Evolutionary conservation across 2,329 filamentous ascomycete species (phyloP).

Genomic region (Aspergillus ustus): DNA sequence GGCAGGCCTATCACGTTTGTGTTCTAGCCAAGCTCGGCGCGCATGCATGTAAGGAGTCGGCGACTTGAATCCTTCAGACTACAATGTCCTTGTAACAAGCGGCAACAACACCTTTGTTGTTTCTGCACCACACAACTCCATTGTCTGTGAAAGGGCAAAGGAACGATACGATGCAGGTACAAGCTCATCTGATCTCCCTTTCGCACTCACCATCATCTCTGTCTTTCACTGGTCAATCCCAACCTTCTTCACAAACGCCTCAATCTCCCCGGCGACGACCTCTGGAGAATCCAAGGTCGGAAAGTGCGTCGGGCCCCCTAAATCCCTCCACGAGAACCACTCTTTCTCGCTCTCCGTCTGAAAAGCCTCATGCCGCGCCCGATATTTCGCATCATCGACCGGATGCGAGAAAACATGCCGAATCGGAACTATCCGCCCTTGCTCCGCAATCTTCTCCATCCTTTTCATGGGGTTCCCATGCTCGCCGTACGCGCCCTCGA

Average conservation of each 20-base stretch:
- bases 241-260: not conserved
- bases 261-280: conserved; percentile 1
- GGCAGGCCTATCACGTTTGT: not conserved
- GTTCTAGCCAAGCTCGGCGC: not conserved
- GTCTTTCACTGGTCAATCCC: not conserved
- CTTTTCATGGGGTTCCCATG: not conserved
- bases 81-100: not conserved
- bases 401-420: conserved; percentile 6
- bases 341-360: not conserved
- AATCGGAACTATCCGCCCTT: not conserved
- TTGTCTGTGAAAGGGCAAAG: no score
- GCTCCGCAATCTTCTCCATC: not conserved
- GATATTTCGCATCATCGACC: not conserved
- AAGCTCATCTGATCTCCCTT: not conserved
- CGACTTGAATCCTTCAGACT: not conserved
- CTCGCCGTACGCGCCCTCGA: not conserved
- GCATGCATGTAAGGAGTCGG: not conserved
- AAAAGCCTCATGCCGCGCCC: not conserved
- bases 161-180: no score
- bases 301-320: conserved; percentile 2
- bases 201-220: not conserved
- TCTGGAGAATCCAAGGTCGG: conserved; percentile 3
- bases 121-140: no score
- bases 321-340: conserved; percentile 1
- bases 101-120: no score